Percentiles rank a stretch among this genome's conserved stretches.
Conservation (phyloP, 129 eudicot species). For the Silybum marianum region DNA sequence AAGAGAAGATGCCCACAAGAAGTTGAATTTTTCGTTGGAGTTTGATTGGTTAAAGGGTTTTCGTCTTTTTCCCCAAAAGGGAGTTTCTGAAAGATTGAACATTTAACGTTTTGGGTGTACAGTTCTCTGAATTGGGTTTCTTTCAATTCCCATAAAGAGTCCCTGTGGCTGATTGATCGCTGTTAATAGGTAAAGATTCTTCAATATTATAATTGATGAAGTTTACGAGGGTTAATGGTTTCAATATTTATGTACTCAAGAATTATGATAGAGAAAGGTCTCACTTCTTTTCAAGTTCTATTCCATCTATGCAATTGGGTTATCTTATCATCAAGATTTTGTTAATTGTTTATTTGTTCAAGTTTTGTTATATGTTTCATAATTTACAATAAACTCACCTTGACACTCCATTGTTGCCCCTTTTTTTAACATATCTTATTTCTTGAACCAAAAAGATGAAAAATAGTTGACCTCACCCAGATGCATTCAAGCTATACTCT, state of each 20-base stretch:
- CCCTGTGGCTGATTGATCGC: constrained; percentile 9
- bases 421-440: constrained; percentile 7
- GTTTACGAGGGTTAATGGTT: constrained; percentile 12
- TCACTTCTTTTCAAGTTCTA: neutral
- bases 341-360: constrained; percentile 9
- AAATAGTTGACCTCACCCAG: neutral
- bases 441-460: constrained; percentile 2
- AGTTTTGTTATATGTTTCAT: constrained; percentile 6
- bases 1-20: constrained; percentile 12
- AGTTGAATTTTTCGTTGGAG: neutral
- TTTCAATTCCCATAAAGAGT: constrained; percentile 9
- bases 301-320: constrained; percentile 10
- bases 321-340: constrained; percentile 15
- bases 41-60: constrained; percentile 18
- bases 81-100: constrained; percentile 3
- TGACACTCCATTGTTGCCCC: constrained; percentile 27
- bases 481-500: neutral
- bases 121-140: constrained; percentile 18
- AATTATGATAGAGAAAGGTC: constrained; percentile 10
- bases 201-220: constrained; percentile 5
- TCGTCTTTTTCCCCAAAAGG: constrained; percentile 6
- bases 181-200: constrained; percentile 18
- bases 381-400: constrained; percentile 30
- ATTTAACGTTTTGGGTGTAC: constrained; percentile 22
- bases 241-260: constrained; percentile 20